These are phyloP conservation scores for Closterium sp. DNA, from an alignment of 139 green algal genomes.

Conservation along the genomic window DNA sequence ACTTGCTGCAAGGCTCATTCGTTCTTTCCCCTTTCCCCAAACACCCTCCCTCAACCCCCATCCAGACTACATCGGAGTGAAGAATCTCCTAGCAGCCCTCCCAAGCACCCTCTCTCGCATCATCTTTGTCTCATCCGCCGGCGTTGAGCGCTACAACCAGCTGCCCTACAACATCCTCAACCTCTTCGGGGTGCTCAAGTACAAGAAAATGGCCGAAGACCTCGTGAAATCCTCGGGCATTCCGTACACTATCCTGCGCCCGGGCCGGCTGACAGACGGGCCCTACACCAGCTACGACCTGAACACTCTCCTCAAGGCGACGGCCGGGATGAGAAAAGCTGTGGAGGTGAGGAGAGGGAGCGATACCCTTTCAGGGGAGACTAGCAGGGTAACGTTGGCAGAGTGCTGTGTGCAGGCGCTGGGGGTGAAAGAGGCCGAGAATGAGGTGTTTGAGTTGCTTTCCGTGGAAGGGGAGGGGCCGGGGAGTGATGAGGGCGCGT, in stretches of 20 bases:
- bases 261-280: slow-evolving; percentile 88
- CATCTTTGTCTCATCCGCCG: slow-evolving; percentile 78
- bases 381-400: slow-evolving; percentile 49
- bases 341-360: slow-evolving; percentile 7
- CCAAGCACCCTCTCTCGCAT: slow-evolving; percentile 69
- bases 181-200: slow-evolving; percentile 90
- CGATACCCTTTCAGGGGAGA: slow-evolving; percentile 49
- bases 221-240: slow-evolving; percentile 63
- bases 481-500: neutral
- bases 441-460: slow-evolving; percentile 20
- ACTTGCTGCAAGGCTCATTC: no score
- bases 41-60: no score
- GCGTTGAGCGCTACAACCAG: slow-evolving; percentile 69
- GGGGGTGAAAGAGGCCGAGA: neutral
- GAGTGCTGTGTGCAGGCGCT: slow-evolving; percentile 53
- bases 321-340: slow-evolving; percentile 15
- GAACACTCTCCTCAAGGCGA: slow-evolving; percentile 88
- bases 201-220: slow-evolving; percentile 79
- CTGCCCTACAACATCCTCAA: slow-evolving; percentile 76
- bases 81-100: slow-evolving; percentile 32
- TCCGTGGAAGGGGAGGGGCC: slow-evolving; percentile 18
- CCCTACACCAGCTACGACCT: slow-evolving; percentile 98
- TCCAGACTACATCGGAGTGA: no score
- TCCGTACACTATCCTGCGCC: slow-evolving; percentile 85
- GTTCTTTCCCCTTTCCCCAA: no score